Conservation (phyloP, 139 green algal genomes). For the Gonium pectorale region DNA sequence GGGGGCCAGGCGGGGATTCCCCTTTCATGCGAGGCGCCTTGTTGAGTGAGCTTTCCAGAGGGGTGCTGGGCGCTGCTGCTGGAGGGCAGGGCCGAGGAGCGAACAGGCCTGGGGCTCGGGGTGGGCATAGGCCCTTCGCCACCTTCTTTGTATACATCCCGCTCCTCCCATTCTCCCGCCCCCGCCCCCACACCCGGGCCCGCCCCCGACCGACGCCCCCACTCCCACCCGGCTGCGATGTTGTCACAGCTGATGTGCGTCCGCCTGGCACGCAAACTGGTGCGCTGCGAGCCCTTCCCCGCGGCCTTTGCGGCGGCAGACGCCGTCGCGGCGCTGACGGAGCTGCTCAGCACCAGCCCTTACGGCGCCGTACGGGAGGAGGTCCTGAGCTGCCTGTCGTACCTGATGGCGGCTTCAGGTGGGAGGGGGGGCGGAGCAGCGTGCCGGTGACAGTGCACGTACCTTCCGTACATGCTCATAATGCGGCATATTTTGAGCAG, state of each 20-base stretch:
- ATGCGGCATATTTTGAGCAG: too few species aligned
- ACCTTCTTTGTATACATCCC: too few species aligned
- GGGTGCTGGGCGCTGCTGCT: too few species aligned
- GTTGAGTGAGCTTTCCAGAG: too few species aligned
- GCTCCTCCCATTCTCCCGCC: not conserved
- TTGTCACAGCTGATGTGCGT: slow-evolving; percentile 8
- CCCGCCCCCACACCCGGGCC: not conserved
- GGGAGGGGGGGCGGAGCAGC: not conserved
- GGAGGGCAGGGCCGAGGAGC: too few species aligned
- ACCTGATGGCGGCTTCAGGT: not conserved
- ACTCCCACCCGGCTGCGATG: not conserved
- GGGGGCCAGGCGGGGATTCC: too few species aligned
- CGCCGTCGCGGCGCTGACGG: not conserved
- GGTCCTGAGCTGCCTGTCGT: not conserved
- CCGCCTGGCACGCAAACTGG: slow-evolving; percentile 2
- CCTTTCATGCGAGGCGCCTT: too few species aligned
- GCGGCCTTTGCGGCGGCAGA: not conserved
- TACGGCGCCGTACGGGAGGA: slow-evolving; percentile 34
- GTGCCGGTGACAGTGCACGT: too few species aligned
- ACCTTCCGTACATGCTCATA: too few species aligned
- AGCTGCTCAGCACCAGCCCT: not conserved
- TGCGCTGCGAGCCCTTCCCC: not conserved
- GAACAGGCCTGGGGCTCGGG: too few species aligned
- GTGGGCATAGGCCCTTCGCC: too few species aligned
- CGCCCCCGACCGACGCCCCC: not conserved